phyloP scores from a whole-genome alignment of 306 rosid genomes.

The Corylus avellana region DNA sequence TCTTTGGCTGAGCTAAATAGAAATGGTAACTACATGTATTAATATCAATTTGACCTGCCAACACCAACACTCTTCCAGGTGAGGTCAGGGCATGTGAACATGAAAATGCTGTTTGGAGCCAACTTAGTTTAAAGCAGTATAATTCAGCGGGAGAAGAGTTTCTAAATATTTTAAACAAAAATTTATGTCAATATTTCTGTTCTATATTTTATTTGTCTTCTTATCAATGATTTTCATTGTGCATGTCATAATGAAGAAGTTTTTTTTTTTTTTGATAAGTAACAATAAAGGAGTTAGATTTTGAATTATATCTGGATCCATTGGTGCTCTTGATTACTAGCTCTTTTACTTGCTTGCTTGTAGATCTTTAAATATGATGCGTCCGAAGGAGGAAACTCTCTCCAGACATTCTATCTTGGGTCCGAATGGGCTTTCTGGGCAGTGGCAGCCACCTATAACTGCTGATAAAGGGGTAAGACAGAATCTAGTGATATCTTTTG shows the following conservation, averaged over 20 bases:
- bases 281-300: neutral
- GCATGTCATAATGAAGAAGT: neutral
- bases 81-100: neutral
- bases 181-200: neutral
- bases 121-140: neutral
- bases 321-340: constrained; percentile 4
- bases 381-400: constrained; percentile 80
- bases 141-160: neutral
- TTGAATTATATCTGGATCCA: neutral
- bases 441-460: constrained; percentile 71
- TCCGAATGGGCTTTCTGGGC: constrained; percentile 77
- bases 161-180: neutral
- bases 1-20: neutral
- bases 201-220: neutral
- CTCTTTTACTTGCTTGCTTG: constrained; percentile 32
- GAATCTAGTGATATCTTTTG: constrained; percentile 20
- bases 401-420: constrained; percentile 91
- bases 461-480: constrained; percentile 72
- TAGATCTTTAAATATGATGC: constrained; percentile 64
- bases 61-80: neutral
- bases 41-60: neutral
- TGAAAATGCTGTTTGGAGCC: neutral
- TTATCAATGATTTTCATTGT: neutral
- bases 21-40: neutral
- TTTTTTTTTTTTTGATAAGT: no score